A percentile compares a stretch with the other conserved stretches of the same genome.
Conservation (phyloP, 78 protist species). For the Isochrysis galbana region DNA sequence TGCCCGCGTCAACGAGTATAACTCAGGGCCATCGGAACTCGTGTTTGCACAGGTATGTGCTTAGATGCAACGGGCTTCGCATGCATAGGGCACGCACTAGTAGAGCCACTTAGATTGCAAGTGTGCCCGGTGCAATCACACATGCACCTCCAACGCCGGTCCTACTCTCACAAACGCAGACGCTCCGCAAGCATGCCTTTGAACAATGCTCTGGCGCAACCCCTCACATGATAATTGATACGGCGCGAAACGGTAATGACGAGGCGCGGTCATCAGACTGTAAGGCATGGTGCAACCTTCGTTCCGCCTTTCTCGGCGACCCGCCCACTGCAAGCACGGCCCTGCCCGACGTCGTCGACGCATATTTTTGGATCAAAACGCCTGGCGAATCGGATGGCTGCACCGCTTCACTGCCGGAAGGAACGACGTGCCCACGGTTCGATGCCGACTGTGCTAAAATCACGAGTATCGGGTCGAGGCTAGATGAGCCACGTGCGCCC, state of each 20-base stretch:
- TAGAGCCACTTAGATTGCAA: too few species aligned
- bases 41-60: background rate
- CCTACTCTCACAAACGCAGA: too few species aligned
- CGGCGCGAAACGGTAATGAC: background rate
- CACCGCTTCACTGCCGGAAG: background rate
- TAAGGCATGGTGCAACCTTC: background rate
- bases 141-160: too few species aligned
- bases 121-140: too few species aligned
- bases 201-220: background rate
- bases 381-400: slow-evolving; percentile 6
- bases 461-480: background rate
- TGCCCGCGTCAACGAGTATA: background rate
- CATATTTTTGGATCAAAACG: background rate
- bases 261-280: background rate
- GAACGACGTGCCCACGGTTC: background rate
- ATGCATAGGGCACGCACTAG: too few species aligned
- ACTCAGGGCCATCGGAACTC: background rate
- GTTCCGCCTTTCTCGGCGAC: background rate
- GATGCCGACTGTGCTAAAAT: background rate
- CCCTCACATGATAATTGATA: background rate
- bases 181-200: background rate
- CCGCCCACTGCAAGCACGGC: background rate
- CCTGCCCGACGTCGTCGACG: background rate
- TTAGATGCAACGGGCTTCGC: too few species aligned
- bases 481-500: background rate